These are phyloP conservation scores for Fulvia fulva DNA, from an alignment of 2,329 filamentous ascomycete genomes.

Conservation along the genomic window DNA sequence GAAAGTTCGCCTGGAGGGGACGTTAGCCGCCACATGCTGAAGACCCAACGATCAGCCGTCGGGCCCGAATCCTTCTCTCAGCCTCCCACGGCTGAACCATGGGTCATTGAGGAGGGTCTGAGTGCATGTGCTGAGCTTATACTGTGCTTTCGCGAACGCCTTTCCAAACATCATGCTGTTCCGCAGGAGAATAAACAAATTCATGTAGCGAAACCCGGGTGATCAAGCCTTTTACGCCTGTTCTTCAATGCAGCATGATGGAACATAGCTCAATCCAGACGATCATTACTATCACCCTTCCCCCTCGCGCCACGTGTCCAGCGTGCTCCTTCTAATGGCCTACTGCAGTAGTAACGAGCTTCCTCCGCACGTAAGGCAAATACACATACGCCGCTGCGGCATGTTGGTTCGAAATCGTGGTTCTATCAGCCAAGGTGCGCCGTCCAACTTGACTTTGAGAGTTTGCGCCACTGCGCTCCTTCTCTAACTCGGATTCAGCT, in stretches of 20 bases:
- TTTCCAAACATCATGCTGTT: neutral
- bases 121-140: too few species aligned
- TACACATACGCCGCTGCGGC: neutral
- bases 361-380: neutral
- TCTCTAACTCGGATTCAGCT: neutral
- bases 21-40: constrained; percentile 9
- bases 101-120: neutral
- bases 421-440: constrained; percentile 7
- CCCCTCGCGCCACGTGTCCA: too few species aligned
- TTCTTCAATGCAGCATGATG: neutral
- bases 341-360: neutral
- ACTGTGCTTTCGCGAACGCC: neutral
- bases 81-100: neutral
- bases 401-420: neutral
- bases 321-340: neutral
- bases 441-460: constrained; percentile 18
- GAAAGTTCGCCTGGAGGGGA: constrained; percentile 8
- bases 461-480: constrained; percentile 10
- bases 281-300: neutral
- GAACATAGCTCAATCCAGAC: neutral
- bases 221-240: too few species aligned
- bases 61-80: constrained; percentile 3
- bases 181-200: neutral
- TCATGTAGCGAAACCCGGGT: neutral
- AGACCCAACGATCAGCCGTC: neutral